Percentiles rank a stretch among this genome's conserved stretches.
Evolutionary conservation across 305 asterid genomes (phyloP).

Genomic region (Fraxinus albicans): DNA sequence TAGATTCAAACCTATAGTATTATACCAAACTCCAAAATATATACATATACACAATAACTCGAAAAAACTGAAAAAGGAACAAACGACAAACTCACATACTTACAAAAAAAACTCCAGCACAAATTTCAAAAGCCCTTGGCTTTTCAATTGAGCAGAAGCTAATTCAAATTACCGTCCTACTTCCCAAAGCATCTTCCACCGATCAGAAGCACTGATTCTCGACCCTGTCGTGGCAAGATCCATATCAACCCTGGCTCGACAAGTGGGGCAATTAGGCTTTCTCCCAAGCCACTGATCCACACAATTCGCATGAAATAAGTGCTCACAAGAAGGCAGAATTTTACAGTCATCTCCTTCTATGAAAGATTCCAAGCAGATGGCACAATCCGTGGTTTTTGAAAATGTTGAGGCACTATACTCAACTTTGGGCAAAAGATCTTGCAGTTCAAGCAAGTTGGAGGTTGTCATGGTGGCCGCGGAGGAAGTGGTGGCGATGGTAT

Average conservation of each 20-base stretch:
- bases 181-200: constrained; percentile 46
- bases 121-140: not conserved
- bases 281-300: constrained; percentile 51
- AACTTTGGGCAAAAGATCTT: constrained; percentile 27
- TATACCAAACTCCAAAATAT: not conserved
- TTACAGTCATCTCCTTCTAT: constrained; percentile 43
- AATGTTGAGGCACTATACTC: constrained; percentile 21
- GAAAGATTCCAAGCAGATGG: constrained; percentile 51
- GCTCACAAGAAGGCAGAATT: constrained; percentile 42
- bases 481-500: not conserved
- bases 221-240: constrained; percentile 27
- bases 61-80: not conserved
- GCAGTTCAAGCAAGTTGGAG: constrained; percentile 3
- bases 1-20: not conserved
- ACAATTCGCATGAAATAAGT: constrained; percentile 48
- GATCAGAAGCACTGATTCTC: constrained; percentile 29
- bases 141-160: constrained; percentile 1
- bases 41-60: not conserved
- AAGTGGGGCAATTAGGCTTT: constrained; percentile 50
- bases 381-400: constrained; percentile 35
- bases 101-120: not conserved
- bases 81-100: not conserved
- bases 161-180: constrained; percentile 29
- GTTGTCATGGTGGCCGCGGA: not conserved
- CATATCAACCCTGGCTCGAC: constrained; percentile 48